A percentile compares a stretch with the other conserved stretches of the same genome.
Conservation (phyloP, 2,329 filamentous ascomycete species). For the Sporothrix humicola region DNA sequence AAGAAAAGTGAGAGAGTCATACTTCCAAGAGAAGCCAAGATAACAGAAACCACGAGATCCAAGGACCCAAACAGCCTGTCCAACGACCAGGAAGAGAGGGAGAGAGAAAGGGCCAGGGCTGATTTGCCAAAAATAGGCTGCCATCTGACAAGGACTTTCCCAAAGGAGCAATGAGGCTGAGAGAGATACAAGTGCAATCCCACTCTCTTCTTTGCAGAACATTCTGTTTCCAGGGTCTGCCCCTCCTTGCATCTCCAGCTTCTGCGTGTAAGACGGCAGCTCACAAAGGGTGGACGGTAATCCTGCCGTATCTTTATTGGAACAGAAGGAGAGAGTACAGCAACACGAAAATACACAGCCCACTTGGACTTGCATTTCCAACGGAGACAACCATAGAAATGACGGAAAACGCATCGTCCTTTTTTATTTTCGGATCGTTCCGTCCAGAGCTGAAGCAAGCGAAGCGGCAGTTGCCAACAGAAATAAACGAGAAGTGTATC, state of each 20-base stretch:
- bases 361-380: neutral
- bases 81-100: neutral
- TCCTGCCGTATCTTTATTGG: no score
- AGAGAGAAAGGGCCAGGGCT: neutral
- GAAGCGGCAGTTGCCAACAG: neutral
- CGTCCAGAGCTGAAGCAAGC: neutral
- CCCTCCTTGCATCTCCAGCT: slow-evolving; percentile 9
- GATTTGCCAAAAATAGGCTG: slow-evolving; percentile 3
- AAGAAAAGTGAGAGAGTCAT: neutral
- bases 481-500: neutral
- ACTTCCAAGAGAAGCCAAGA: neutral
- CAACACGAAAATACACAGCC: slow-evolving; percentile 6
- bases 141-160: neutral
- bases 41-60: neutral
- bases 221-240: neutral
- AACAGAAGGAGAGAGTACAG: neutral
- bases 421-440: slow-evolving; percentile 1
- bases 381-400: no score
- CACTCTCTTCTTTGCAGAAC: neutral
- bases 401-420: neutral
- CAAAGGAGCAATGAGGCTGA: slow-evolving; percentile 8
- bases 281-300: no score
- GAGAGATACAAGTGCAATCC: neutral
- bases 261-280: neutral
- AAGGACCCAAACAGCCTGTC: neutral